phyloP scores from a whole-genome alignment of 2,329 filamentous ascomycete genomes.

The Fusarium nisikadoi region DNA sequence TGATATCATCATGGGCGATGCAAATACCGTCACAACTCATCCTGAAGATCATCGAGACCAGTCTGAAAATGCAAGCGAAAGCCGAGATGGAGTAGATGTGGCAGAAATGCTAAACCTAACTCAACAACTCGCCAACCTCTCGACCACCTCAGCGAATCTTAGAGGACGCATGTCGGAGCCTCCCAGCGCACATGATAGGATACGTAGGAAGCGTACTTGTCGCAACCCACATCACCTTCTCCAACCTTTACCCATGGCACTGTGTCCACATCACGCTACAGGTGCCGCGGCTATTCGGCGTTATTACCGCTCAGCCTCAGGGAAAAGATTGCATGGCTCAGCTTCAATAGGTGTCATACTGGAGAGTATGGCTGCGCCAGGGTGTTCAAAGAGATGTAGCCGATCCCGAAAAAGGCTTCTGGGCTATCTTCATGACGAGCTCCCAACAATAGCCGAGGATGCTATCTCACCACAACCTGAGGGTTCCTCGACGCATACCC shows the following conservation, averaged over 20 bases:
- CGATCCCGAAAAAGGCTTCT: not conserved
- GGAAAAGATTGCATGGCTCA: not conserved
- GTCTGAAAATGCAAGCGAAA: accelerated
- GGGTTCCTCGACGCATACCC: not conserved
- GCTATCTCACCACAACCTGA: not conserved
- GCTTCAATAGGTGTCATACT: not conserved
- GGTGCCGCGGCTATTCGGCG: not conserved
- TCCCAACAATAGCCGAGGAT: not conserved
- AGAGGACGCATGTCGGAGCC: accelerated
- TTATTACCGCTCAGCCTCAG: not conserved
- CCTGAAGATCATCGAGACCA: not conserved
- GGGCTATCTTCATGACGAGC: not conserved
- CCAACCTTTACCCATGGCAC: not conserved
- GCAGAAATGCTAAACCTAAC: accelerated
- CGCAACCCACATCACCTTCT: not conserved
- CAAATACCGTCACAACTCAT: accelerated
- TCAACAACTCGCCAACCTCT: not conserved
- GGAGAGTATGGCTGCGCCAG: accelerated
- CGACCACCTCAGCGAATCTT: not conserved
- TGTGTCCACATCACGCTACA: not conserved
- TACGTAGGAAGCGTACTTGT: not conserved
- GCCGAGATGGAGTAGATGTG: accelerated
- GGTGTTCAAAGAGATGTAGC: not conserved
- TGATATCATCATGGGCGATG: not conserved
- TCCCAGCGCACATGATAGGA: accelerated